Base-by-base conservation (phyloP, 1,284 basidiomycete genomes). In the Lentinula novae-zelandiae region DNA sequence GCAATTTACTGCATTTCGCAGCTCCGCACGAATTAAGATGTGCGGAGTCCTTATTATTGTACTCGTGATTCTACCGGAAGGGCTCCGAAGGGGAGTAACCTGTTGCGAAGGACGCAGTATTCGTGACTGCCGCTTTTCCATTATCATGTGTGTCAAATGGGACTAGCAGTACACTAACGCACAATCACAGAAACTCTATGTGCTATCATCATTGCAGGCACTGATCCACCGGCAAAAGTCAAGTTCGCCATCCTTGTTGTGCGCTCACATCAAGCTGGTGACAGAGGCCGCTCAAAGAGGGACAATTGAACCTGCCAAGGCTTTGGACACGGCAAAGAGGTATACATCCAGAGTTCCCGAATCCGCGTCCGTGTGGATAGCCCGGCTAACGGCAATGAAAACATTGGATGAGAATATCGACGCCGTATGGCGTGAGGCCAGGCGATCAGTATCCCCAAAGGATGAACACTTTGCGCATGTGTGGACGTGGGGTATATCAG, bases 401-500 rank as follows among this genome's bases (percentile, higher is more conserved):
- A 64, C 63, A 17, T 73, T 75, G 56, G 67, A 60, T 0, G 65
- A 66, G 22, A 42, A 17, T 27, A 13, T 46, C 40, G 62, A 67
- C 15, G 70, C 63, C 17, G 71, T 75, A 17, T 83, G 80, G 81
- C 66, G 64, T 42, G 75, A 77, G 62, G 82, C 82, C 20, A 72
- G 81, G 54, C 65, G 65, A 7, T 66, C 65, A 3, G 77, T 79
- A 44, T 63, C 64, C 42, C 75, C 73, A 20, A 65, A 66, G 33
- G 68, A 62, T 57, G 72, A 72, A 31, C 74, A 72, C 2, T 62
- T 74, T 34, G 67, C 74, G 60, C 72, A 72, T 54, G 72, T 87
- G 13, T 83, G 82, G 82, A 66, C 76, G 34, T 85, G 82, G 83
- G 82, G 83, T 52, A 65, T 84, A 22, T 60, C 62, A 61, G 58